Conservation (phyloP, 306 rosid species). For the Bauhinia variegata region DNA sequence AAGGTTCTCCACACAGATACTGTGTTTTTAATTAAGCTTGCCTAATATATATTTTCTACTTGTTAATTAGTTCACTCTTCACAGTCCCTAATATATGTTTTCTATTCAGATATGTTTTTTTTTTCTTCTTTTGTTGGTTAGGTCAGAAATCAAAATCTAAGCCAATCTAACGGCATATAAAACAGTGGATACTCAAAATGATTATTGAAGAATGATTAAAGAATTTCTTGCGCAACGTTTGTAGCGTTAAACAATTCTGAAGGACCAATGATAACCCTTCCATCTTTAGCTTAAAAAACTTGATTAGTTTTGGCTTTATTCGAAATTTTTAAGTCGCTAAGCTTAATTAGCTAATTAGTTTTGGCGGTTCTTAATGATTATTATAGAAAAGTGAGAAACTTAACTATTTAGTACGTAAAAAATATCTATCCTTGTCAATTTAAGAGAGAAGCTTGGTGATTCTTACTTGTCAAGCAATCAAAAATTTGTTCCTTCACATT, state of each 20-base stretch:
- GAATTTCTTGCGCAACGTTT: slow-evolving; percentile 33
- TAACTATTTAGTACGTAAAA: too few species aligned
- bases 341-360: neutral
- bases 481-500: too few species aligned
- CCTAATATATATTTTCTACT: slow-evolving; percentile 5
- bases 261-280: slow-evolving; percentile 20
- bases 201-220: slow-evolving; percentile 25
- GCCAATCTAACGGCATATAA: slow-evolving; percentile 22
- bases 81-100: slow-evolving; percentile 12
- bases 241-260: neutral
- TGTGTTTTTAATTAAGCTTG: slow-evolving; percentile 6
- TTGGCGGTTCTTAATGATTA: neutral
- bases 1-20: neutral
- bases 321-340: neutral
- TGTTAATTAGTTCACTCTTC: slow-evolving; percentile 21
- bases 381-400: too few species aligned
- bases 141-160: slow-evolving; percentile 36
- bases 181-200: neutral
- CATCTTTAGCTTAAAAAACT: neutral
- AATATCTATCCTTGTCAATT: too few species aligned
- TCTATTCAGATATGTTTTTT: too few species aligned
- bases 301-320: slow-evolving; percentile 20
- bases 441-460: too few species aligned
- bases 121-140: slow-evolving; percentile 23
- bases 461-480: too few species aligned